Percentiles rank a stretch among this genome's conserved stretches.
phyloP scores from a whole-genome alignment of 2,329 filamentous ascomycete species.

The Colletotrichum siamense region DNA sequence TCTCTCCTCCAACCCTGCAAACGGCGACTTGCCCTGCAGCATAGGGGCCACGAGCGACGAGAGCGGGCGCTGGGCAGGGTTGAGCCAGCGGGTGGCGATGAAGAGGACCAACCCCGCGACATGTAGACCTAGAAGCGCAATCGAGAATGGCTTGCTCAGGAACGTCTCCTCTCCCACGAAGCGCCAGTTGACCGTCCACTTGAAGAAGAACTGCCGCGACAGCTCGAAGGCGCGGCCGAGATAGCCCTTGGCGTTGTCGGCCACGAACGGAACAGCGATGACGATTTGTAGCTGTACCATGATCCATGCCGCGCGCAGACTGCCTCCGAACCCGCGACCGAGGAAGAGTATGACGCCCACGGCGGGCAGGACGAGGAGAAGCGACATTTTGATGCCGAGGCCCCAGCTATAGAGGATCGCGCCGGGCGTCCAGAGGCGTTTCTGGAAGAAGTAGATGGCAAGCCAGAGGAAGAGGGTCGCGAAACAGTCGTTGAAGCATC shows the following conservation, averaged over 20 bases:
- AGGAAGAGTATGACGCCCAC: slow-evolving; percentile 79
- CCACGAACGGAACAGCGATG: slow-evolving; percentile 71
- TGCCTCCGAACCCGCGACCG: slow-evolving; percentile 68
- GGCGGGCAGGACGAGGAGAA: slow-evolving; percentile 83
- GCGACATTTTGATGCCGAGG: slow-evolving; percentile 93
- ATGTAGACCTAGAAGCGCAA: slow-evolving; percentile 71
- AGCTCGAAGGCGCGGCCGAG: slow-evolving; percentile 87
- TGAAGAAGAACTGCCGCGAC: slow-evolving; percentile 88
- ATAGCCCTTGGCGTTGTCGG: slow-evolving; percentile 72
- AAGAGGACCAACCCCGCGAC: slow-evolving; percentile 70
- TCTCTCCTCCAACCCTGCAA: slow-evolving; percentile 57
- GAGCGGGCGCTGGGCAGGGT: slow-evolving; percentile 66
- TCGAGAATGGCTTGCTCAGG: slow-evolving; percentile 70
- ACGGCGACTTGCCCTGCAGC: slow-evolving; percentile 48
- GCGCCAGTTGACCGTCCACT: slow-evolving; percentile 99
- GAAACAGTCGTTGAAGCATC: slow-evolving; percentile 96
- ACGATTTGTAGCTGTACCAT: slow-evolving; percentile 81
- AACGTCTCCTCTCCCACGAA: slow-evolving; percentile 89
- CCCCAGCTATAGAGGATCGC: slow-evolving; percentile 78
- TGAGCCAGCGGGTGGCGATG: slow-evolving; percentile 72
- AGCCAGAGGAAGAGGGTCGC: slow-evolving; percentile 84
- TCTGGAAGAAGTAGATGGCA: slow-evolving; percentile 81
- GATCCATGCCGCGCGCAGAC: slow-evolving; percentile 71
- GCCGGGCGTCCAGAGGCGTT: slow-evolving; percentile 74
- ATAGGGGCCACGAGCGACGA: slow-evolving; percentile 56